Base-by-base conservation (phyloP, 2,329 filamentous ascomycete species). In the Trichoderma arundinaceum region DNA sequence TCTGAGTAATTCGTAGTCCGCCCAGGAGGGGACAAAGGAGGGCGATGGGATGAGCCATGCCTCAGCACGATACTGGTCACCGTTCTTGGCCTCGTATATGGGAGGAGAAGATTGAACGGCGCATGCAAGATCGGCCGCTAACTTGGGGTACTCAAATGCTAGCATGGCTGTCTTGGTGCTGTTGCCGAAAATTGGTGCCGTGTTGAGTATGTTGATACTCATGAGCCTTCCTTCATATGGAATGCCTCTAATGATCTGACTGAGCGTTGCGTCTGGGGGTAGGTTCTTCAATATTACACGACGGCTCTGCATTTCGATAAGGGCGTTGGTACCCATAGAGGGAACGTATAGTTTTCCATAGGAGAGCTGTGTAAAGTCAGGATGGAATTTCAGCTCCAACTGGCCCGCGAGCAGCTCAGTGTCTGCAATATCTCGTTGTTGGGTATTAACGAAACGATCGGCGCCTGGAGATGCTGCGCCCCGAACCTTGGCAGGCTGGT, bases 181-280 rank as follows among this genome's bases (percentile, higher is more conserved):
- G 5, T 15, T 32, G 7, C 33, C 32, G 1, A 46, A 13, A 13
- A 68, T 53, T 0, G 67, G 22, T 6, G 39, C 22, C 10, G 35
- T 66, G 2, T 65, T 63, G 15, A 69, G 9, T 0, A 72, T 17
- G 1, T 13, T 53, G 5, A 69, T 58, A 1, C 54, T 43, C 1
- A 69, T 15, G 3, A 75, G 12, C 0, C 69, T 69, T 0, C 68
- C 71, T 0, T 54, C 6, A 7, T 68, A 68, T 1, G 54, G 39
- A 7, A 76, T 68, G 1, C 68, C 71, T 0, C 66, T 48, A 81
- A 84, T 63, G 80, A 84, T 57, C 69, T 86, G 9, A 77, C 78
- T 33, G 53, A 68, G 28, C 49, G 67, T 62, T 63, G 67, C 48
- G 59, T 68, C 64, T 58, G 70, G 69, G 0, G 76, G 74, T 0